phyloP scores from a whole-genome alignment of 352 stramenopile species.

The Phytophthora pinifolia region DNA sequence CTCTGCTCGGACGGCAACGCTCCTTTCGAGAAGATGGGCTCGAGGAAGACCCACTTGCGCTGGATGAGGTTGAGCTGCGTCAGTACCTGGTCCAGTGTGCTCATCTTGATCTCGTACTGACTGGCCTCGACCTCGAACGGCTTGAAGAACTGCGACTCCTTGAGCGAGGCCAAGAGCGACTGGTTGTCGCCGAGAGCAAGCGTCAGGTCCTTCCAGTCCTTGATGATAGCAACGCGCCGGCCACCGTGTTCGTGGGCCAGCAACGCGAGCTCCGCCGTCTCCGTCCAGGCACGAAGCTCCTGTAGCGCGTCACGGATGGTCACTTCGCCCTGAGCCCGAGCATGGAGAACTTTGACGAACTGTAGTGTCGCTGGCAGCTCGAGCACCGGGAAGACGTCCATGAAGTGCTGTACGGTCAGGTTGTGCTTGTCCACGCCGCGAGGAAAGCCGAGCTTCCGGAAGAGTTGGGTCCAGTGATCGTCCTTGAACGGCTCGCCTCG shows the following conservation, averaged over 20 bases:
- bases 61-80: constrained; percentile 91
- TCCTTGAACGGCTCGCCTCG: constrained; percentile 95
- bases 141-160: constrained; percentile 96
- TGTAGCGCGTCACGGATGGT: constrained; percentile 94
- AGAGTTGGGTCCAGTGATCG: constrained; percentile 94
- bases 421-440: constrained; percentile 85
- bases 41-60: constrained; percentile 95
- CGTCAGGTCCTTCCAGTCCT: constrained; percentile 96
- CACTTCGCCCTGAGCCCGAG: constrained; percentile 91
- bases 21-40: constrained; percentile 95
- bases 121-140: constrained; percentile 91
- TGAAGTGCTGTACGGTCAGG: constrained; percentile 91
- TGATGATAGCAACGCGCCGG: constrained; percentile 88
- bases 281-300: constrained; percentile 92
- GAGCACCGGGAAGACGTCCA: constrained; percentile 73
- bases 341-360: constrained; percentile 93
- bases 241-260: constrained; percentile 86
- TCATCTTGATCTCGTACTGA: constrained; percentile 92
- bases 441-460: constrained; percentile 91
- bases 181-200: constrained; percentile 95
- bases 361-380: constrained; percentile 85
- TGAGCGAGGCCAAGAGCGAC: constrained; percentile 92
- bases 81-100: constrained; percentile 78
- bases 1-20: constrained; percentile 90
- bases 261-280: constrained; percentile 90